Conservation (phyloP, 352 stramenopile species). For the Globisporangium carolinianum region DNA sequence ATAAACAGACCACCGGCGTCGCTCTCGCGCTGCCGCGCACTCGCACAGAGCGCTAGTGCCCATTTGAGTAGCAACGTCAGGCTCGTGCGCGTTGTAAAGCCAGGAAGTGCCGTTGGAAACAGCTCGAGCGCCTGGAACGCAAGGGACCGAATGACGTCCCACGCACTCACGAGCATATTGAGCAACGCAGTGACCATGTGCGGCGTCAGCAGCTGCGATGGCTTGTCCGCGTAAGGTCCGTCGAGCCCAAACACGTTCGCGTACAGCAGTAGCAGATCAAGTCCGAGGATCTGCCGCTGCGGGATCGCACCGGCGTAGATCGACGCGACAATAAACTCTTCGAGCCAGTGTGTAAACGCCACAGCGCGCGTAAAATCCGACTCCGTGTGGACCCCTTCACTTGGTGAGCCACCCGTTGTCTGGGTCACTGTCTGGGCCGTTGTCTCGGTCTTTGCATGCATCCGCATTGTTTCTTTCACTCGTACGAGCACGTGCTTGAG, state of each 20-base stretch:
- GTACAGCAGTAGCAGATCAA: conserved; percentile 68
- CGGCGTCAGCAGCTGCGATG: conserved; percentile 33
- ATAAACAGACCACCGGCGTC: conserved; percentile 85
- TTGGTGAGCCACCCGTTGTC: not conserved
- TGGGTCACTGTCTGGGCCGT: not conserved
- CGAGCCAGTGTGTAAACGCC: conserved; percentile 59
- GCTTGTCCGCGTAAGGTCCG: conserved; percentile 15
- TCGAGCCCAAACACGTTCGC: conserved; percentile 51
- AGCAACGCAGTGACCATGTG: conserved; percentile 67
- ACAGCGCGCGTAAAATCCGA: conserved; percentile 27
- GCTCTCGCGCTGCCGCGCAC: conserved; percentile 74
- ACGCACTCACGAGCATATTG: conserved; percentile 75
- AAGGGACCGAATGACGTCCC: conserved; percentile 70
- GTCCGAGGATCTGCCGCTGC: conserved; percentile 59
- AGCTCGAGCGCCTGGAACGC: conserved; percentile 61
- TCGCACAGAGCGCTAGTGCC: conserved; percentile 61
- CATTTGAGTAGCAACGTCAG: conserved; percentile 55
- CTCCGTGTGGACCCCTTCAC: not conserved
- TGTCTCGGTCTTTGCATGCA: conserved; percentile 18
- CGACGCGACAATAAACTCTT: conserved; percentile 55
- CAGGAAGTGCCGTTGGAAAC: conserved; percentile 54
- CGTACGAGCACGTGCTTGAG: conserved; percentile 74
- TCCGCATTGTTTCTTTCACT: conserved; percentile 57
- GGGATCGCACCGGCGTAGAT: conserved; percentile 62
- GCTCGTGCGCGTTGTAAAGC: conserved; percentile 36